Evolutionary conservation across 495 filamentous ascomycete species (phyloP).

Genomic region (Beverwykella pulmonaria): DNA sequence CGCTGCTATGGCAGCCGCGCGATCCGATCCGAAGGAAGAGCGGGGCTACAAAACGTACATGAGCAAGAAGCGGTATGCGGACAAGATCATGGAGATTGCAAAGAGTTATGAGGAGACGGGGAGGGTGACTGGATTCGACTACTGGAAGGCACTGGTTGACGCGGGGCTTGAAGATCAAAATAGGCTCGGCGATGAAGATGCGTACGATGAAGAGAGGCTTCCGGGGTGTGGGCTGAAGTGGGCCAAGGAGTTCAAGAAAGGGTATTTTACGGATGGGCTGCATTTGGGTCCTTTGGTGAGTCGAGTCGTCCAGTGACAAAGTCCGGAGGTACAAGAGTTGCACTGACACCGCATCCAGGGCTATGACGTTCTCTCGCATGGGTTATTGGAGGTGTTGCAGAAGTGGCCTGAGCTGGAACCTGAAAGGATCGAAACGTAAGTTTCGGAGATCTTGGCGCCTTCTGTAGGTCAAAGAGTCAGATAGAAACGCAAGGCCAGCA

Average conservation of each 20-base stretch:
- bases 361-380: conserved; percentile 32
- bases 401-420: conserved; percentile 39
- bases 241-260: conserved; percentile 33
- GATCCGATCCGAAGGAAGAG: conserved; percentile 20
- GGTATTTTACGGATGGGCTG: conserved; percentile 39
- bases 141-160: conserved; percentile 37
- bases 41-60: conserved; percentile 37
- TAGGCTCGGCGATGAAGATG: conserved; percentile 25
- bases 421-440: conserved; percentile 19
- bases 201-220: conserved; percentile 33
- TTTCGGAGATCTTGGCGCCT: not conserved
- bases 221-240: conserved; percentile 37
- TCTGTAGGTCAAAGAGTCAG: not conserved
- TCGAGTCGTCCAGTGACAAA: not conserved
- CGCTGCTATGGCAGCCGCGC: not conserved
- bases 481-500: not conserved
- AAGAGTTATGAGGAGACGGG: conserved; percentile 29
- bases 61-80: conserved; percentile 41
- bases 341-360: conserved; percentile 14
- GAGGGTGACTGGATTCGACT: conserved; percentile 35
- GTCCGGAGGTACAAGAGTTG: not conserved
- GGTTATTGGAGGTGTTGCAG: conserved; percentile 24
- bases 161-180: conserved; percentile 26
- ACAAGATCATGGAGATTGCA: conserved; percentile 43
- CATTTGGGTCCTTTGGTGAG: conserved; percentile 37